A percentile compares a stretch with the other conserved stretches of the same genome.
Conservation (phyloP, 495 filamentous ascomycete species). For the Penicillium pulvis region DNA sequence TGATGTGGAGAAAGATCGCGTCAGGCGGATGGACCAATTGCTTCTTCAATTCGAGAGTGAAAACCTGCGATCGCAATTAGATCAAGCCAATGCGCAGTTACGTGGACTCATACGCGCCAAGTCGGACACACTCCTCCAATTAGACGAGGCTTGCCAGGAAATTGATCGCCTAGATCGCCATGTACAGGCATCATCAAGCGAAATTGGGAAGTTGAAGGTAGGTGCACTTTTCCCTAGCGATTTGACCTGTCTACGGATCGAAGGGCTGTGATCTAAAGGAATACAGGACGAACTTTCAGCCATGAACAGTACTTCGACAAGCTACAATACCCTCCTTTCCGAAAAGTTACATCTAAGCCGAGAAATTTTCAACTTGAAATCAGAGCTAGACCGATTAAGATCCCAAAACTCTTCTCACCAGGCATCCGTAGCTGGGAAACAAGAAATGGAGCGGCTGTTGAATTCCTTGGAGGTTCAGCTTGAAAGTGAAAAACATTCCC, state of each 20-base stretch:
- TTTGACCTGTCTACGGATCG: neutral
- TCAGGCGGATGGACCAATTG: conserved; percentile 64
- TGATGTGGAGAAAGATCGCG: conserved; percentile 68
- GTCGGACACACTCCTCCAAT: conserved; percentile 56
- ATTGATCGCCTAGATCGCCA: conserved; percentile 57
- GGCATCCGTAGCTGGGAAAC: conserved; percentile 68
- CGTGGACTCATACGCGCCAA: conserved; percentile 49
- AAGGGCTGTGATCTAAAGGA: conserved; percentile 1
- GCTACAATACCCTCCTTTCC: conserved; percentile 68
- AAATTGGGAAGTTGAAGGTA: conserved; percentile 71
- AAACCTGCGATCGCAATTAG: conserved; percentile 59
- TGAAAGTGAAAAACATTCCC: conserved; percentile 71
- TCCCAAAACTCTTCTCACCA: conserved; percentile 68
- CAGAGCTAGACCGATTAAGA: conserved; percentile 77
- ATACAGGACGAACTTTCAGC: conserved; percentile 68
- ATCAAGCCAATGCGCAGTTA: conserved; percentile 53
- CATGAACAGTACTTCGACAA: conserved; percentile 60
- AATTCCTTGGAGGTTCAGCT: conserved; percentile 76
- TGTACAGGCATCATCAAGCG: conserved; percentile 58
- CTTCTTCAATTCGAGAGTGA: conserved; percentile 74
- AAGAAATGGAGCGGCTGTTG: conserved; percentile 72
- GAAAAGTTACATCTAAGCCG: conserved; percentile 76
- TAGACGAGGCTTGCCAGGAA: conserved; percentile 58
- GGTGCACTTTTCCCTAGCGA: conserved; percentile 4
- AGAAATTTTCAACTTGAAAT: conserved; percentile 68